phyloP scores from a whole-genome alignment of 768 basidiomycete species.

The Leccinellum luteum region DNA sequence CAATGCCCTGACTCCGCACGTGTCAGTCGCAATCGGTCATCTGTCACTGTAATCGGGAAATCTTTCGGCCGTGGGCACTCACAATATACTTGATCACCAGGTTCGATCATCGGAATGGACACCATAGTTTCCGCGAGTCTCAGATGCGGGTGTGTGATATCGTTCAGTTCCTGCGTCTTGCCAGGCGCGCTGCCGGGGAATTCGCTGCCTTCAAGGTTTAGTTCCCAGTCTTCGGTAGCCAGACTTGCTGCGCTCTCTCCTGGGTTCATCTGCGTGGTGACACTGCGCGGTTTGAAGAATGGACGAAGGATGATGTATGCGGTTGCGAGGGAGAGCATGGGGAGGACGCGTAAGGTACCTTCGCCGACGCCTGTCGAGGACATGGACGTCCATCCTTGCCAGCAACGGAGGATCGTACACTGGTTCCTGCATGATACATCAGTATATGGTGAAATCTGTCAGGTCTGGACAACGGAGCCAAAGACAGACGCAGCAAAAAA shows the following conservation, averaged over 20 bases:
- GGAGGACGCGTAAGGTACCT: conserved; percentile 64
- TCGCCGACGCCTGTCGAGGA: conserved; percentile 54
- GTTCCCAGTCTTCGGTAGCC: conserved; percentile 50
- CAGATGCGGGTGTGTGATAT: conserved; percentile 62
- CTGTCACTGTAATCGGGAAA: neutral
- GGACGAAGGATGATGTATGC: conserved; percentile 65
- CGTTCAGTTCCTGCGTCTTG: conserved; percentile 53
- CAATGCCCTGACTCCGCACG: conserved; percentile 46
- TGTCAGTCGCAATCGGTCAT: neutral
- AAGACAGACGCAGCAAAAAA: neutral
- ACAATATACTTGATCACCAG: conserved; percentile 67
- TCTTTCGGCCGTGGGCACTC: conserved; percentile 6
- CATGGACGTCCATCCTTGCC: conserved; percentile 57
- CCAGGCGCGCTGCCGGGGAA: conserved; percentile 59
- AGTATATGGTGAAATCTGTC: neutral
- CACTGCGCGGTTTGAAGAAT: conserved; percentile 49
- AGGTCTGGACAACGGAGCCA: conserved; percentile 8
- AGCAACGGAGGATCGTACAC: conserved; percentile 55
- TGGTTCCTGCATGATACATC: conserved; percentile 38
- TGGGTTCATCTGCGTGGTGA: neutral
- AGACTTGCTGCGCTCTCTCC: conserved; percentile 20
- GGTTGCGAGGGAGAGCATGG: conserved; percentile 50
- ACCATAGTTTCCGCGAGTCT: conserved; percentile 54
- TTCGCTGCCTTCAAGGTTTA: conserved; percentile 47
- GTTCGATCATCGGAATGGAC: conserved; percentile 53